phyloP scores from a whole-genome alignment of 176 grass and related monocot genomes.

The Dactylis glomerata region DNA sequence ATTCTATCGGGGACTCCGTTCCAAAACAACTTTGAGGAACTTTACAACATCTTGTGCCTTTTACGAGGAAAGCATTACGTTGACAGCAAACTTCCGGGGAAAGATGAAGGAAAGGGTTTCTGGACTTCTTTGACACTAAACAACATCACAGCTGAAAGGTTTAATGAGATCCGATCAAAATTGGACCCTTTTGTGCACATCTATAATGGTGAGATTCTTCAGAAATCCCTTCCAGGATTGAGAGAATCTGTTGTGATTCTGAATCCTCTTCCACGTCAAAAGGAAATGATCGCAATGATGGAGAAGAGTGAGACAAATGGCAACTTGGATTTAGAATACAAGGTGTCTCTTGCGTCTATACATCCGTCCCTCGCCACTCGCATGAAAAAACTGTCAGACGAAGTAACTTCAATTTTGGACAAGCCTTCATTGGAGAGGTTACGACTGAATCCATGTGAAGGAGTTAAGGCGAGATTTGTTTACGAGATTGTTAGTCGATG shows the following conservation, averaged over 20 bases:
- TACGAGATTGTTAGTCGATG: conserved; percentile 62
- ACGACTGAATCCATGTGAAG: conserved; percentile 37
- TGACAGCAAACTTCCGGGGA: not conserved
- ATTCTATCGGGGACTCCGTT: conserved; percentile 84
- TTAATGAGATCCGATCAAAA: conserved; percentile 42
- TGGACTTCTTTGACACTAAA: conserved; percentile 52
- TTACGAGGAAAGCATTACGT: not conserved
- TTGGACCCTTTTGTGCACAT: conserved; percentile 67
- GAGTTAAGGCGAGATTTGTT: conserved; percentile 81
- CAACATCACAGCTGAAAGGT: conserved; percentile 43
- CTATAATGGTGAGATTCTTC: conserved; percentile 65
- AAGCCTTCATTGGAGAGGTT: conserved; percentile 40
- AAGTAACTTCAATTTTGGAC: conserved; percentile 40
- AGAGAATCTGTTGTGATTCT: conserved; percentile 69
- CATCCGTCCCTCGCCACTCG: conserved; percentile 51
- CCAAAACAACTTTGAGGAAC: conserved; percentile 80
- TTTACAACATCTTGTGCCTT: conserved; percentile 54
- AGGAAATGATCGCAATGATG: conserved; percentile 44
- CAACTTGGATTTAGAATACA: conserved; percentile 53
- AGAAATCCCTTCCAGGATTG: conserved; percentile 66
- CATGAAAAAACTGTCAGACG: conserved; percentile 27
- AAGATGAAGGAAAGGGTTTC: conserved; percentile 41
- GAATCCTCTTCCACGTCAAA: conserved; percentile 57
- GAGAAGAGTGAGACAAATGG: conserved; percentile 18
- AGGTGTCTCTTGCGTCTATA: conserved; percentile 57